phyloP scores from a whole-genome alignment of 108 stramenopile species.

The Bacterosira constricta region DNA sequence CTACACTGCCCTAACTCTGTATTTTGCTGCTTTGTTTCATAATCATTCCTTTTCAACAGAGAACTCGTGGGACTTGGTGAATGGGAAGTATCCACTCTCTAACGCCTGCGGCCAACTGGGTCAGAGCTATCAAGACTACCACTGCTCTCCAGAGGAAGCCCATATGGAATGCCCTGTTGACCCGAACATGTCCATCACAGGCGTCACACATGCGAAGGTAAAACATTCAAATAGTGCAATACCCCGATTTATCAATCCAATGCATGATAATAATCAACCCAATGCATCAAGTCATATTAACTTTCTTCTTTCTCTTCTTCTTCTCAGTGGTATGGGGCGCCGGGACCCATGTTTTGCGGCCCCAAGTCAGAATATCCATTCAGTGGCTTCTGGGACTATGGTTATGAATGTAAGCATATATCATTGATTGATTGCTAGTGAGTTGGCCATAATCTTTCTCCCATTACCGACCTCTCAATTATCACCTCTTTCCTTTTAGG shows the following conservation, averaged over 20 bases:
- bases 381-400: slow-evolving; percentile 23
- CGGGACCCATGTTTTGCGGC: slow-evolving; percentile 44
- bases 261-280: too few species aligned
- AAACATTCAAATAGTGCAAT: background rate
- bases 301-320: background rate
- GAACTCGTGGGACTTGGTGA: slow-evolving; percentile 8
- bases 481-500: background rate
- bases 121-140: slow-evolving; percentile 17
- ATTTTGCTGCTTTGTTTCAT: background rate
- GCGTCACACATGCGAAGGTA: slow-evolving; percentile 1
- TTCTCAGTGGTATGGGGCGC: slow-evolving; percentile 49
- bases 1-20: background rate
- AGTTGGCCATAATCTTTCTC: background rate
- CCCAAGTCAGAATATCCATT: slow-evolving; percentile 25
- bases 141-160: background rate
- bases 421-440: too few species aligned
- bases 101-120: slow-evolving; percentile 17
- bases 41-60: slow-evolving; percentile 28
- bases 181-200: background rate
- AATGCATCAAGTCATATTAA: background rate
- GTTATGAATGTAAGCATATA: slow-evolving; percentile 5
- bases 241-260: too few species aligned
- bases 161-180: slow-evolving; percentile 8
- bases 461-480: background rate
- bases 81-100: slow-evolving; percentile 8